Conservation (phyloP, 495 filamentous ascomycete genomes). For the Xylaria grammica region DNA sequence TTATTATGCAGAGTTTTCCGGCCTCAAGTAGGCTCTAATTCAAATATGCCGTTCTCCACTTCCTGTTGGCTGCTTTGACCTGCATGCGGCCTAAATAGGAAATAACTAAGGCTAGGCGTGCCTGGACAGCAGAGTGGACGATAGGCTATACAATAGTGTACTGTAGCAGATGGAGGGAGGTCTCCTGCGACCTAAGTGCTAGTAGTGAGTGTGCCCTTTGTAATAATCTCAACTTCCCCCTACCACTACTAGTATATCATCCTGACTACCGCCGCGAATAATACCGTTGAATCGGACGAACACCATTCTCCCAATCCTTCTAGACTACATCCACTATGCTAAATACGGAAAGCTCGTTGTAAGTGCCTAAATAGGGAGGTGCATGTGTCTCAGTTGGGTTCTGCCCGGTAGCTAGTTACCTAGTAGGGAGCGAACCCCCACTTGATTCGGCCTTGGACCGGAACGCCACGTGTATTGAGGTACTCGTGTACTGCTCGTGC, state of each 20-base stretch:
- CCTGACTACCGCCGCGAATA: no score
- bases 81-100: constrained; percentile 41
- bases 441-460: not conserved
- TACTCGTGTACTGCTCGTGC: not conserved
- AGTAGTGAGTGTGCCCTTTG: no score
- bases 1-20: not conserved
- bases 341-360: not conserved
- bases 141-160: no score
- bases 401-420: not conserved
- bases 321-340: not conserved
- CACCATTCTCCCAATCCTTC: not conserved
- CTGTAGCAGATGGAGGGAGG: no score
- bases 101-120: constrained; percentile 30
- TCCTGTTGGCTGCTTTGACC: constrained; percentile 37
- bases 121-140: not conserved
- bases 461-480: not conserved
- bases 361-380: not conserved
- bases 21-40: not conserved
- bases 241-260: no score
- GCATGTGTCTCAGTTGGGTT: constrained; percentile 4
- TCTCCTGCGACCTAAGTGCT: no score
- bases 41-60: constrained; percentile 23
- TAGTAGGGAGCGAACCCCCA: not conserved
- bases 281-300: not conserved
- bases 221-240: no score